These are phyloP conservation scores for Eucalyptus globulus DNA, from an alignment of 345 rosid species.

Conservation along the genomic window DNA sequence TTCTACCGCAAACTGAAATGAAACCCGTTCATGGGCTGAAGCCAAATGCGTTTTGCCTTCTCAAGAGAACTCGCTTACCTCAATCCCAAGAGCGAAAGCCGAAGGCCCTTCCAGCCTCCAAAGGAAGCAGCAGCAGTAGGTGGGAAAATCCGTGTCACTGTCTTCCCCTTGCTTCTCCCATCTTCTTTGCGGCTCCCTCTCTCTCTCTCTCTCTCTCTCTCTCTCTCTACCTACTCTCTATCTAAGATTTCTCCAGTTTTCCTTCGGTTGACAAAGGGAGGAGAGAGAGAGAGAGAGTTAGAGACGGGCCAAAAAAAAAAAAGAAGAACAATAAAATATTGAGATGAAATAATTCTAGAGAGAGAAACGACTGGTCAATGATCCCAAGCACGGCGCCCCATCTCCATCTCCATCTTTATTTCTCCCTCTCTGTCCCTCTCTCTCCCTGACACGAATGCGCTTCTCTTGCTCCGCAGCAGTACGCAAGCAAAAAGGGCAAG, in stretches of 20 bases:
- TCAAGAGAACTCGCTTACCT: background rate
- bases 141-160: conserved; percentile 6
- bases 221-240: background rate
- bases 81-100: background rate
- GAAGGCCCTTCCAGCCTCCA: background rate
- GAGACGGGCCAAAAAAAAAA: background rate
- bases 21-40: background rate
- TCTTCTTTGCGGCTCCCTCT: background rate
- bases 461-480: background rate
- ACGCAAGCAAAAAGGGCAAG: background rate
- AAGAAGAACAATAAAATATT: background rate
- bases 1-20: conserved; percentile 10
- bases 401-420: background rate
- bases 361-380: background rate
- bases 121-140: background rate
- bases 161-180: background rate
- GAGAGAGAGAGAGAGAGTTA: background rate
- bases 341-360: background rate
- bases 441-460: background rate
- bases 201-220: conserved; percentile 11
- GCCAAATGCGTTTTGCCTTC: background rate
- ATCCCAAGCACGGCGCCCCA: background rate
- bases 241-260: background rate
- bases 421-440: background rate
- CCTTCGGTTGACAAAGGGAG: conserved; percentile 15